A percentile compares a stretch with the other conserved stretches of the same genome.
These are phyloP conservation scores for Mortierella claussenii DNA, from an alignment of 192 early-diverging fungal genomes.

Conservation along the genomic window DNA sequence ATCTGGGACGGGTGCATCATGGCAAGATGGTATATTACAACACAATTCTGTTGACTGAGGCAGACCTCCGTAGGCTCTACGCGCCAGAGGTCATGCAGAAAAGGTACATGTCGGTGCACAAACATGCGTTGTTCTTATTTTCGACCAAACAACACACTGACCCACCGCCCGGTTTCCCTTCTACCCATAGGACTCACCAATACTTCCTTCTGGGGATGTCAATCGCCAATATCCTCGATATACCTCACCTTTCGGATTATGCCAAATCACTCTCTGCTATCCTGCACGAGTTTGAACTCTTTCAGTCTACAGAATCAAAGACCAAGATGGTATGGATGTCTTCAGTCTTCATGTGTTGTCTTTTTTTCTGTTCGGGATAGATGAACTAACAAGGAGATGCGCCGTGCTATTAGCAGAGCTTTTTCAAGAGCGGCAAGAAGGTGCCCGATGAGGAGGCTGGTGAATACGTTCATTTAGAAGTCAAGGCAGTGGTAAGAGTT, in stretches of 20 bases:
- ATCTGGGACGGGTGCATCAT: constrained; percentile 12
- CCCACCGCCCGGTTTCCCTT: too few relatives aligned
- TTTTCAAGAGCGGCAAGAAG: constrained; percentile 4
- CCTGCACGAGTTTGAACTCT: constrained; percentile 28
- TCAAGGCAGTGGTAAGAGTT: constrained; percentile 12
- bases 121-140: too few relatives aligned
- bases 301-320: constrained; percentile 11
- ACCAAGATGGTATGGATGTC: constrained; percentile 18
- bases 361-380: too few relatives aligned
- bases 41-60: constrained; percentile 18
- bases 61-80: constrained; percentile 18
- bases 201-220: constrained; percentile 29
- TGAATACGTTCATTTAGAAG: constrained; percentile 20
- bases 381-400: too few relatives aligned
- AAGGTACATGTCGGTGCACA: constrained; percentile 17
- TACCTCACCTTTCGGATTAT: constrained; percentile 18
- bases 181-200: constrained; percentile 22
- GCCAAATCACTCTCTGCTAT: constrained; percentile 7
- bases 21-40: constrained; percentile 29
- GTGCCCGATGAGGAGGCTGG: constrained; percentile 7
- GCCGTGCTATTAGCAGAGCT: constrained; percentile 18
- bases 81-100: constrained; percentile 19
- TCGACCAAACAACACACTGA: too few relatives aligned
- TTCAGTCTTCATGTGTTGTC: too few relatives aligned
- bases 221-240: constrained; percentile 24